phyloP scores from a whole-genome alignment of 176 grass and related monocot species.

The Aegilops umbellulata region DNA sequence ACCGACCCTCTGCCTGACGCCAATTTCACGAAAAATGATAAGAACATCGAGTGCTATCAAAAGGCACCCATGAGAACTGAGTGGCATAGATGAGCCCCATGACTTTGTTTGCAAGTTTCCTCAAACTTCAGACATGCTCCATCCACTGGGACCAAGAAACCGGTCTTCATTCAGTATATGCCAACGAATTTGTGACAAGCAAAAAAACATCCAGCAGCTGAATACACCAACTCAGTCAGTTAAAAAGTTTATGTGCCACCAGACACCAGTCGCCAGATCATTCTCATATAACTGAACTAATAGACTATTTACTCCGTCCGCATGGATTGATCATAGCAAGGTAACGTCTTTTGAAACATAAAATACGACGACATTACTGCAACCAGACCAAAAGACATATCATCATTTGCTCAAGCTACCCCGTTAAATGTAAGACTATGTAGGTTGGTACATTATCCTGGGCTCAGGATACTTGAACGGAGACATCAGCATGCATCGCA shows the following conservation, averaged over 20 bases:
- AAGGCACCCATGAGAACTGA: conserved; percentile 62
- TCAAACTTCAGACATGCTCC: conserved; percentile 81
- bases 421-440: too few relatives aligned
- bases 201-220: conserved; percentile 60
- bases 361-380: not conserved
- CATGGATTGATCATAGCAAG: not conserved
- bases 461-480: too few relatives aligned
- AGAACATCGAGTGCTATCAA: conserved; percentile 78
- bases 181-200: conserved; percentile 72
- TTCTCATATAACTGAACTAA: not conserved
- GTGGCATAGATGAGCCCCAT: conserved; percentile 73
- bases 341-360: not conserved
- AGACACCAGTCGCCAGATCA: not conserved
- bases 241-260: not conserved
- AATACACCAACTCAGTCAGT: conserved; percentile 26
- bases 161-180: conserved; percentile 85
- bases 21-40: conserved; percentile 66
- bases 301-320: not conserved
- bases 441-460: too few relatives aligned
- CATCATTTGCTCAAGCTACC: too few relatives aligned
- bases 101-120: conserved; percentile 61
- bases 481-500: too few relatives aligned
- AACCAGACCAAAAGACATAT: too few relatives aligned
- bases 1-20: conserved; percentile 52
- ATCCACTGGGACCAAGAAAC: conserved; percentile 65